phyloP scores from a whole-genome alignment of 805 yeast species.

The Starmerella cellae region DNA sequence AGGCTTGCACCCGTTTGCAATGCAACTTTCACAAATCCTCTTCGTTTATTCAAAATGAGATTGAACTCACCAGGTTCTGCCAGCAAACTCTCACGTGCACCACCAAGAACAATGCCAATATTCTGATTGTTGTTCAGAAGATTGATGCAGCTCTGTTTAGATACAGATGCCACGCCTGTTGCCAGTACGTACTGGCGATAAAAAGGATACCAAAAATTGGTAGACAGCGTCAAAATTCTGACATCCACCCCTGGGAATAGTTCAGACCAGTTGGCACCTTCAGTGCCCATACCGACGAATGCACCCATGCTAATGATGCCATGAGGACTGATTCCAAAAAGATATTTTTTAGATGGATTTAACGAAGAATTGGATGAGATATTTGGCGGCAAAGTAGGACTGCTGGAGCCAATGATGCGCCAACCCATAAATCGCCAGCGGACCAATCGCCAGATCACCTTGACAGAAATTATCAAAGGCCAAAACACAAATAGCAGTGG shows the following conservation, averaged over 20 bases:
- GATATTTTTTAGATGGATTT: slow-evolving; percentile 35
- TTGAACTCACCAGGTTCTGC: slow-evolving; percentile 39
- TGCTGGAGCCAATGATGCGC: background rate
- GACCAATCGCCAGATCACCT: slow-evolving; percentile 29
- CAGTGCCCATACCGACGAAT: slow-evolving; percentile 70
- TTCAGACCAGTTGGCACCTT: slow-evolving; percentile 56
- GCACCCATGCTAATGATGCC: slow-evolving; percentile 90
- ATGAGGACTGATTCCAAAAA: slow-evolving; percentile 92
- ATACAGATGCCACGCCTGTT: slow-evolving; percentile 75
- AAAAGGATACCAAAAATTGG: slow-evolving; percentile 77
- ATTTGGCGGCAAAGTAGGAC: slow-evolving; percentile 18
- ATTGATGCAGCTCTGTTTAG: slow-evolving; percentile 54
- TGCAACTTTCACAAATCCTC: slow-evolving; percentile 83
- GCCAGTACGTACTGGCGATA: slow-evolving; percentile 74
- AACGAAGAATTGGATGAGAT: background rate
- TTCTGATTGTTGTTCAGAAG: slow-evolving; percentile 54
- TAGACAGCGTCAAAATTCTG: slow-evolving; percentile 64
- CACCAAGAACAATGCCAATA: slow-evolving; percentile 85
- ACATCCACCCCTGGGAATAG: slow-evolving; percentile 74
- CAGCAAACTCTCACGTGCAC: slow-evolving; percentile 79
- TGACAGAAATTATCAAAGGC: slow-evolving; percentile 8
- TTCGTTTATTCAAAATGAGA: slow-evolving; percentile 60
- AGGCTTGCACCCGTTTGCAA: slow-evolving; percentile 64
- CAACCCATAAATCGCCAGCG: slow-evolving; percentile 1
- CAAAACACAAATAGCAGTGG: slow-evolving; percentile 11